Evolutionary conservation across 805 yeast genomes (phyloP).

Genomic region (Candida alai): DNA sequence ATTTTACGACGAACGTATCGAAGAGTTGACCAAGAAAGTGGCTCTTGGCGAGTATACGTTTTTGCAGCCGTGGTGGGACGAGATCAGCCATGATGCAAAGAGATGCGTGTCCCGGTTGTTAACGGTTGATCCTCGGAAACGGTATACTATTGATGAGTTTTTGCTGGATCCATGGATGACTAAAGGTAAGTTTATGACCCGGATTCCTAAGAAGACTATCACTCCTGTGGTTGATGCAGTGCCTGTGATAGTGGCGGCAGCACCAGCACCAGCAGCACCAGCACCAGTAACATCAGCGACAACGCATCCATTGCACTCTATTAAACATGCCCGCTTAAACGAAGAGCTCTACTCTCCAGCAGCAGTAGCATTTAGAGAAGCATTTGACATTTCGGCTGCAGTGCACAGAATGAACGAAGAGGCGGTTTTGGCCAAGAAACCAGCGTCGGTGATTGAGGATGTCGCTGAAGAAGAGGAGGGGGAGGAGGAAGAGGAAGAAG

Average conservation of each 20-base stretch:
- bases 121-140: constrained; percentile 63
- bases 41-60: constrained; percentile 78
- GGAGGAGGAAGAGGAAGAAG: constrained; percentile 20
- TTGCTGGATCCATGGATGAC: constrained; percentile 74
- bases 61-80: constrained; percentile 88
- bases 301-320: constrained; percentile 25
- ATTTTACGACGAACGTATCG: constrained; percentile 81
- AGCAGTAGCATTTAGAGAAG: constrained; percentile 78
- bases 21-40: constrained; percentile 69
- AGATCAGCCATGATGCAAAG: constrained; percentile 65
- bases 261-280: constrained; percentile 1
- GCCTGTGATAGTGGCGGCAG: constrained; percentile 3
- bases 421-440: constrained; percentile 30
- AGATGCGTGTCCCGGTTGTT: constrained; percentile 62
- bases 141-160: constrained; percentile 71
- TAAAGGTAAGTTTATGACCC: constrained; percentile 5
- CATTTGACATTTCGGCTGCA: constrained; percentile 82
- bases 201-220: constrained; percentile 3
- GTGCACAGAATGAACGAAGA: constrained; percentile 80
- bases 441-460: constrained; percentile 18
- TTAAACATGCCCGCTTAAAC: constrained; percentile 18
- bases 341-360: constrained; percentile 58
- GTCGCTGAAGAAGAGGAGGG: constrained; percentile 38
- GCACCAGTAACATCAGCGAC: constrained; percentile 1
- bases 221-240: not conserved